Evolutionary conservation across 257 asterid species (phyloP), one percentile per base, ranked within the genome.

Genomic region (Hygrophila difformis): DNA sequence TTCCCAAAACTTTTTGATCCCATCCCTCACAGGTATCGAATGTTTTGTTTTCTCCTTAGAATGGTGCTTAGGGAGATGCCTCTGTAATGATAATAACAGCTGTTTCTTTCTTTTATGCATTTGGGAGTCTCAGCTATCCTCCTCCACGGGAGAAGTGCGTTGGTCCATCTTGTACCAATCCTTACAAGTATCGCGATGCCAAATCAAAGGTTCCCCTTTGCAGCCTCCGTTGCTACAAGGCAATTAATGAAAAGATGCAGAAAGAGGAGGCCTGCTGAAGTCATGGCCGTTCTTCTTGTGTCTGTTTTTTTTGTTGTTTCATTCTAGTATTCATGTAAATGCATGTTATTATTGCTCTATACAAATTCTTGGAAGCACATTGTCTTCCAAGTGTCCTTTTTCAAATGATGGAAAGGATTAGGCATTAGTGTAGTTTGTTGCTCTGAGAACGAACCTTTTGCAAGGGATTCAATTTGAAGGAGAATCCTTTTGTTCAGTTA

Each of bases 191-290:
- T 56, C 93, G 98, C 0, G 98, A 85, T 67, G 85, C 98, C 29
- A 89, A 80, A 75, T 65, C 87, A 16, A 86, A 69, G 70, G 82
- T 85, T 54, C 98, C 98, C 24, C 94, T 89, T 8, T 89, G 98
- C 81, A 85, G 98, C 58, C 91, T 89, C 48, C 76, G 73, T 50
- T 89, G 96, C 84, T 89, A 82, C 76, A 85, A 79, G 73, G 96
- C 92, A 18, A 69, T 89, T 50, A 75, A 72, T 29, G 75, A 59
- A 18, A 53, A 61, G 57, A 39, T 47, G 63, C 66, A 56, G 12
- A 44, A 54, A n/a, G 64, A 66, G 60, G 48, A 52, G 47, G 76
- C 82, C 57, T 75, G 37, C 37, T 33, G 12, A 33, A 44, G 36
- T n/a, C 23, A 49, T 18, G 49, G 31, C 43, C 22, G 21, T 33